phyloP scores from a whole-genome alignment of 2,329 filamentous ascomycete species.

The Monosporascus ibericus region DNA sequence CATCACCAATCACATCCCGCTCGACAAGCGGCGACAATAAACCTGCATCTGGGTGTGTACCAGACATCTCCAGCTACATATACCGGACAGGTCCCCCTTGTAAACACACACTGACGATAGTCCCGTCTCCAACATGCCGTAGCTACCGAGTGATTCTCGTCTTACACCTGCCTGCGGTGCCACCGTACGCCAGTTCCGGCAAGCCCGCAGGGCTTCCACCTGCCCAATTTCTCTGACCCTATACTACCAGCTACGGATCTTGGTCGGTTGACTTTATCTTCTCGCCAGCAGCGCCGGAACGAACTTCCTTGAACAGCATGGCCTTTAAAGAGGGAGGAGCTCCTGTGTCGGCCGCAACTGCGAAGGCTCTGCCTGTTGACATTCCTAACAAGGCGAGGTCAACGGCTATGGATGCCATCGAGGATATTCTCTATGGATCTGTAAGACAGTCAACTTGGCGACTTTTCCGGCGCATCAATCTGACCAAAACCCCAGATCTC shows the following conservation, averaged over 20 bases:
- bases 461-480: background rate
- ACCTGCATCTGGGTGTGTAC: background rate
- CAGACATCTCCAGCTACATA: background rate
- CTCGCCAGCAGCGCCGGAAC: background rate
- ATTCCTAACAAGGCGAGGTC: constrained; percentile 16
- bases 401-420: constrained; percentile 60
- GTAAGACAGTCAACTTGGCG: constrained; percentile 38
- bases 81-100: background rate
- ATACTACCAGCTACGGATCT: background rate
- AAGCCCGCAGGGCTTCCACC: background rate
- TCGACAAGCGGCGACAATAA: background rate
- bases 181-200: background rate
- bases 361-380: constrained; percentile 12
- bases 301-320: constrained; percentile 14
- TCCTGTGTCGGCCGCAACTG: constrained; percentile 1
- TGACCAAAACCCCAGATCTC: constrained; percentile 51
- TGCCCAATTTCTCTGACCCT: background rate
- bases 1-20: background rate
- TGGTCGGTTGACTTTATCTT: background rate
- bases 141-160: background rate
- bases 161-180: background rate
- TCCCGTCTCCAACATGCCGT: background rate
- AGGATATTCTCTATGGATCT: constrained; percentile 86
- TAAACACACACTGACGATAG: background rate
- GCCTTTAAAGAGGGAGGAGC: constrained; percentile 17